phyloP scores from a whole-genome alignment of 306 rosid species.

The Dalbergia cultrata region DNA sequence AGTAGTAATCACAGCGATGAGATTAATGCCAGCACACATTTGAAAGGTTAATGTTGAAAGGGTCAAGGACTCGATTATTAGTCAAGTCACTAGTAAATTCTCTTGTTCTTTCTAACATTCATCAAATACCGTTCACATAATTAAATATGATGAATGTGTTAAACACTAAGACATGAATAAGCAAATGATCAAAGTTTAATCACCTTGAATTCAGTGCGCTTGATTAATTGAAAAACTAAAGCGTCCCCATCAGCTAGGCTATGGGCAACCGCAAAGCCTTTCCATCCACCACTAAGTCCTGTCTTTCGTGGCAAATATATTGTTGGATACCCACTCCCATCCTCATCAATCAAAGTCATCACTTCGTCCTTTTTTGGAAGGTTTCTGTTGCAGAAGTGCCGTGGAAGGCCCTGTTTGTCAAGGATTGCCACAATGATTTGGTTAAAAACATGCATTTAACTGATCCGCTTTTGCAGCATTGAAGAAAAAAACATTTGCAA shows the following conservation, averaged over 20 bases:
- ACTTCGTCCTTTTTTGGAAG: constrained; percentile 60
- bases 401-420: constrained; percentile 71
- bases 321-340: constrained; percentile 60
- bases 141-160: constrained; percentile 22
- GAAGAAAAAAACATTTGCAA: not conserved
- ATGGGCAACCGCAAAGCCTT: constrained; percentile 84
- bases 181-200: constrained; percentile 38
- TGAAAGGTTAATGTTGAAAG: not conserved
- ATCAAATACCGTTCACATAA: constrained; percentile 16
- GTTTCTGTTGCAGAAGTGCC: constrained; percentile 57
- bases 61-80: constrained; percentile 6
- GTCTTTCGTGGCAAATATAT: constrained; percentile 62
- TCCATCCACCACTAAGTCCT: constrained; percentile 90
- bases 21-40: not conserved
- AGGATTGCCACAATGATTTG: constrained; percentile 23
- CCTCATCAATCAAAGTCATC: constrained; percentile 69
- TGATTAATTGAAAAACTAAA: constrained; percentile 69
- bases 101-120: constrained; percentile 22
- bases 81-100: not conserved
- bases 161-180: constrained; percentile 17
- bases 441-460: not conserved
- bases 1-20: not conserved
- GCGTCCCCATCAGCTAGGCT: constrained; percentile 84
- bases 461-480: not conserved
- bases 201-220: constrained; percentile 77